Percentiles rank a stretch among this genome's conserved stretches.
phyloP scores from a whole-genome alignment of 352 stramenopile genomes.

The Halophytophthora batemanensis region DNA sequence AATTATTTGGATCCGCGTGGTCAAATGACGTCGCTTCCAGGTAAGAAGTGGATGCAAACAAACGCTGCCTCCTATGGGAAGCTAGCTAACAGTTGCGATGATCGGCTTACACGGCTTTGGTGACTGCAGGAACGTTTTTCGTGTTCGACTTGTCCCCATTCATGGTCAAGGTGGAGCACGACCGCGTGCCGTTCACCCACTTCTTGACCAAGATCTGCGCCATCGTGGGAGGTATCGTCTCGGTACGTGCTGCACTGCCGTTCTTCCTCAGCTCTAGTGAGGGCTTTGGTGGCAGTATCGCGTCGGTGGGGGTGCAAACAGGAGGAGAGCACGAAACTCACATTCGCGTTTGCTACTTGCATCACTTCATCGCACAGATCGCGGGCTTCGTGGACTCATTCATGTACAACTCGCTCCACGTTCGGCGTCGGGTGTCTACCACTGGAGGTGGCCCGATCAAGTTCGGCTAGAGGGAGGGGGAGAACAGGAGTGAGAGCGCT shows the following conservation, averaged over 20 bases:
- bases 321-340: too few species aligned
- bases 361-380: conserved; percentile 38
- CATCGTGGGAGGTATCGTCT: conserved; percentile 80
- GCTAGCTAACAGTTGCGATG: neutral
- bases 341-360: neutral
- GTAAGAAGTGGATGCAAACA: conserved; percentile 10
- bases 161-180: conserved; percentile 84
- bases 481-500: neutral
- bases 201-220: conserved; percentile 86
- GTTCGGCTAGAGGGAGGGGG: conserved; percentile 21
- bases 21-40: conserved; percentile 68
- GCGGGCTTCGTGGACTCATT: conserved; percentile 86
- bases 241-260: conserved; percentile 46
- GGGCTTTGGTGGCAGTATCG: too few species aligned
- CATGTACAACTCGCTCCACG: conserved; percentile 81
- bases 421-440: conserved; percentile 35
- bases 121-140: conserved; percentile 66
- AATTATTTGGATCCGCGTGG: conserved; percentile 68
- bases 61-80: neutral
- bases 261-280: neutral
- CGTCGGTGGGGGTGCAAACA: neutral
- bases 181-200: conserved; percentile 75
- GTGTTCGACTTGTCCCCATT: conserved; percentile 85
- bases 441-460: conserved; percentile 22
- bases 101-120: conserved; percentile 1